Evolutionary conservation across 2,329 filamentous ascomycete genomes (phyloP).

Genomic region (Pestalotiopsis sp.): DNA sequence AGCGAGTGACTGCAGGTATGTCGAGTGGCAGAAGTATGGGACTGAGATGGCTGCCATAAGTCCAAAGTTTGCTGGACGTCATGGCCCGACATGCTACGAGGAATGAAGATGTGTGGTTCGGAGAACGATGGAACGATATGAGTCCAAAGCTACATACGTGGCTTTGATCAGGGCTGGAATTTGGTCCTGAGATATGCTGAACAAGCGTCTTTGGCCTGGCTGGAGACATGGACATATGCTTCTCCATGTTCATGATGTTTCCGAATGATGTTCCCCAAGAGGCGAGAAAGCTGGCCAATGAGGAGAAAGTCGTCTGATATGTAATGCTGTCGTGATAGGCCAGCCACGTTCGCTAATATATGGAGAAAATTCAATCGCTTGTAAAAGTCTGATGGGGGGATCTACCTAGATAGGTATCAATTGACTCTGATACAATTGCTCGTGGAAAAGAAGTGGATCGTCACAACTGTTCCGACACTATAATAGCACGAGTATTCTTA

Average conservation of each 20-base stretch:
- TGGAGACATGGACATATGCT: not conserved
- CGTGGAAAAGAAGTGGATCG: not conserved
- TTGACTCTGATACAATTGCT: not conserved
- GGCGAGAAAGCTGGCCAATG: no score
- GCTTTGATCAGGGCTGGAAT: not conserved
- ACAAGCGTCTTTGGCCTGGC: not conserved
- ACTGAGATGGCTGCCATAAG: not conserved
- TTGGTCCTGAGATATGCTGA: not conserved
- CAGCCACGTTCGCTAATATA: no score
- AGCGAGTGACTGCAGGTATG: not conserved
- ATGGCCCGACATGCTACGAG: not conserved
- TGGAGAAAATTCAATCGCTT: not conserved
- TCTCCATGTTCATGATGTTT: not conserved
- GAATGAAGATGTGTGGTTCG: not conserved
- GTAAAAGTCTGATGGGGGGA: not conserved
- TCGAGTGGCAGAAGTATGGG: not conserved
- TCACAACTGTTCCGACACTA: not conserved
- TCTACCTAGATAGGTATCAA: not conserved
- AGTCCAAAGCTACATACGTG: not conserved
- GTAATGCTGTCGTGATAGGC: no score
- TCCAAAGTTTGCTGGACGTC: not conserved
- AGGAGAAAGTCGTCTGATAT: no score
- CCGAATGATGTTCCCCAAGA: not conserved
- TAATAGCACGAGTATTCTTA: not conserved
- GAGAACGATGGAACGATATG: not conserved